A percentile compares a stretch with the other conserved stretches of the same genome.
Conservation (phyloP, 768 basidiomycete genomes). For the Amanita exitialis region DNA sequence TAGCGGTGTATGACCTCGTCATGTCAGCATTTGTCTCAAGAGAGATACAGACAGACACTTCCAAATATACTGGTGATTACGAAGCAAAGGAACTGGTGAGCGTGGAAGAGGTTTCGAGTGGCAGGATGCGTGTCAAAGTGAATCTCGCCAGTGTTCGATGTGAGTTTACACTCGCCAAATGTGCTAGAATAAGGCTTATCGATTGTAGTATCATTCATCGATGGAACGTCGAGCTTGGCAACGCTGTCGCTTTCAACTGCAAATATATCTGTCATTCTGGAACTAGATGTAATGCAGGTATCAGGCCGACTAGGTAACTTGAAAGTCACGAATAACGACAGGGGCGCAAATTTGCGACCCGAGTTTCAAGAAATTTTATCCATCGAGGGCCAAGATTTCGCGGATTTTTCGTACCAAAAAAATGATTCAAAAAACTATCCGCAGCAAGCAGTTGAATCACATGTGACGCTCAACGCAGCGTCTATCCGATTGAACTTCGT, state of each 20-base stretch:
- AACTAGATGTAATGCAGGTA: conserved; percentile 64
- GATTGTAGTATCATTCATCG: conserved; percentile 61
- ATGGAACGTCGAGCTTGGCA: conserved; percentile 60
- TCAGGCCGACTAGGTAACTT: conserved; percentile 78
- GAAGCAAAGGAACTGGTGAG: not conserved
- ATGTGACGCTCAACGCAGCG: conserved; percentile 72
- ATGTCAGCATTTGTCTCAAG: conserved; percentile 89
- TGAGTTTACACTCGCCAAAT: conserved; percentile 19
- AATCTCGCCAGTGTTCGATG: conserved; percentile 81
- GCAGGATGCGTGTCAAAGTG: conserved; percentile 73
- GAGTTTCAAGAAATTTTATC: conserved; percentile 82
- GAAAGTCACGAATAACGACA: conserved; percentile 67
- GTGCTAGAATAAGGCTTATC: not conserved
- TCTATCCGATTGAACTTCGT: conserved; percentile 86
- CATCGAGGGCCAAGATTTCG: conserved; percentile 91
- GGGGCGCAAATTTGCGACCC: conserved; percentile 35
- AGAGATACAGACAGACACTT: not conserved
- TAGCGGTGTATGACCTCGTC: conserved; percentile 91
- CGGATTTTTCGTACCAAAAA: conserved; percentile 90
- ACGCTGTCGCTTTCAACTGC: conserved; percentile 88
- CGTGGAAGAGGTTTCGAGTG: conserved; percentile 12
- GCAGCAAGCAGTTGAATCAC: conserved; percentile 75
- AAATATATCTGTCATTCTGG: conserved; percentile 69
- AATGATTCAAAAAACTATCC: conserved; percentile 64
- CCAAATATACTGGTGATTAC: not conserved